Evolutionary conservation across 805 yeast species (phyloP).

Genomic region (Schwanniomyces yamadae): DNA sequence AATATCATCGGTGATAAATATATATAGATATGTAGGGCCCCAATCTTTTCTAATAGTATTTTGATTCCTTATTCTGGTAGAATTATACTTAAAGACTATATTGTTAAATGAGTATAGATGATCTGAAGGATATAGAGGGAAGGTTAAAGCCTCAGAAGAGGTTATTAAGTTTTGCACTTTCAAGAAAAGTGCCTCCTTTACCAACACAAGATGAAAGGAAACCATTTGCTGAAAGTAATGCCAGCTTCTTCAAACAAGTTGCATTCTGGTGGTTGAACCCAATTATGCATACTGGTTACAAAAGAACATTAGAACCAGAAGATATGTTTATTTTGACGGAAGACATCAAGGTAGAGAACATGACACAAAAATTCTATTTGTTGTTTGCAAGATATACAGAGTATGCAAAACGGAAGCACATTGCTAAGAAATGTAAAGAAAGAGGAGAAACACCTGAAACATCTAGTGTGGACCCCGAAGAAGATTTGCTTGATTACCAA

Average conservation of each 20-base stretch:
- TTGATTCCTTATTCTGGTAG: background rate
- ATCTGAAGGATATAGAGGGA: constrained; percentile 1
- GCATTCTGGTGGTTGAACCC: constrained; percentile 73
- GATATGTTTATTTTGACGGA: constrained; percentile 50
- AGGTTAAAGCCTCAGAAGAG: constrained; percentile 29
- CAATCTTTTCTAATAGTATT: too few species aligned
- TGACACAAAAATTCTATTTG: constrained; percentile 27
- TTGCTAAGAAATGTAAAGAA: constrained; percentile 24
- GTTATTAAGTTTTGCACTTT: constrained; percentile 31
- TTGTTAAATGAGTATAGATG: constrained; percentile 1
- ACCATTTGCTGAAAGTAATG: constrained; percentile 41
- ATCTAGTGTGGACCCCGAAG: constrained; percentile 19
- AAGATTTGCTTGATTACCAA: constrained; percentile 31
- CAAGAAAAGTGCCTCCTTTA: constrained; percentile 49
- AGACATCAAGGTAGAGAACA: constrained; percentile 31
- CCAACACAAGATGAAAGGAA: constrained; percentile 52
- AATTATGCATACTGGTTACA: constrained; percentile 63
- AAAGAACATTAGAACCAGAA: constrained; percentile 63
- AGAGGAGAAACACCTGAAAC: constrained; percentile 24
- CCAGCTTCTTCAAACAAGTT: constrained; percentile 39
- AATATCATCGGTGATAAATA: too few species aligned
- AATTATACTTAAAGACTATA: background rate
- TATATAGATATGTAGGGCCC: too few species aligned
- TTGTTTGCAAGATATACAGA: constrained; percentile 20
- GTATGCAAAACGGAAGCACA: constrained; percentile 21